Evolutionary conservation across 495 filamentous ascomycete species (phyloP).

Genomic region (Aspergillus conjunctus): DNA sequence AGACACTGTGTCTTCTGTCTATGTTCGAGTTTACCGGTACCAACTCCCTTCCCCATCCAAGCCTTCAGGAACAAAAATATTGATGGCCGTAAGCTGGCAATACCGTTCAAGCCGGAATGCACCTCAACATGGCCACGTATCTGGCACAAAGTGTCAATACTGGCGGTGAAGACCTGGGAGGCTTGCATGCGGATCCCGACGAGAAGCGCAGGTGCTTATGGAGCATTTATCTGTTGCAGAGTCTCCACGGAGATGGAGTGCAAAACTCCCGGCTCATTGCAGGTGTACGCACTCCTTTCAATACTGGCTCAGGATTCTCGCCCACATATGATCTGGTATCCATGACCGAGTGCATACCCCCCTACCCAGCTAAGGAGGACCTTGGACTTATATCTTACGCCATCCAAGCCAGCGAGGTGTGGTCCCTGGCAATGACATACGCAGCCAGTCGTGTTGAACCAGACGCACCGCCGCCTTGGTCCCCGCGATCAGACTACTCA

Average conservation of each 20-base stretch:
- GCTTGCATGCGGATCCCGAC: slow-evolving; percentile 34
- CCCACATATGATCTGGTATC: slow-evolving; percentile 11
- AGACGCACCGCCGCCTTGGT: slow-evolving; percentile 44
- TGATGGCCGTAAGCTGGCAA: slow-evolving; percentile 32
- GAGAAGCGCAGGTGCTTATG: slow-evolving; percentile 43
- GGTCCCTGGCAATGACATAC: slow-evolving; percentile 44
- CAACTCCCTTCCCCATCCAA: neutral
- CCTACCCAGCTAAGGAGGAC: slow-evolving; percentile 26
- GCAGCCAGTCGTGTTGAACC: slow-evolving; percentile 33
- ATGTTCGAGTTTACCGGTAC: slow-evolving; percentile 47
- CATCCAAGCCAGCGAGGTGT: slow-evolving; percentile 42
- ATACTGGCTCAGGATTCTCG: slow-evolving; percentile 22
- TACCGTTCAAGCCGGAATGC: slow-evolving; percentile 40
- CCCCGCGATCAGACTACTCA: slow-evolving; percentile 44
- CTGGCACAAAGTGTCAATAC: slow-evolving; percentile 38
- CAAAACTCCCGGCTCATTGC: slow-evolving; percentile 15
- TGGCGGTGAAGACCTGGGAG: slow-evolving; percentile 22
- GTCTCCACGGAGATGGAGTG: slow-evolving; percentile 34
- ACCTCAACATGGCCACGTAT: slow-evolving; percentile 38
- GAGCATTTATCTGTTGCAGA: slow-evolving; percentile 41
- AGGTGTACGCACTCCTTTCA: slow-evolving; percentile 19
- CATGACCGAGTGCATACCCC: neutral
- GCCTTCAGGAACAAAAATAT: neutral
- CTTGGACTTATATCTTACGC: slow-evolving; percentile 40
- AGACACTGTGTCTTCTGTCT: slow-evolving; percentile 43